A percentile compares a stretch with the other conserved stretches of the same genome.
Conservation (phyloP, 2,329 filamentous ascomycete species). For the Tolypocladium sp. region DNA sequence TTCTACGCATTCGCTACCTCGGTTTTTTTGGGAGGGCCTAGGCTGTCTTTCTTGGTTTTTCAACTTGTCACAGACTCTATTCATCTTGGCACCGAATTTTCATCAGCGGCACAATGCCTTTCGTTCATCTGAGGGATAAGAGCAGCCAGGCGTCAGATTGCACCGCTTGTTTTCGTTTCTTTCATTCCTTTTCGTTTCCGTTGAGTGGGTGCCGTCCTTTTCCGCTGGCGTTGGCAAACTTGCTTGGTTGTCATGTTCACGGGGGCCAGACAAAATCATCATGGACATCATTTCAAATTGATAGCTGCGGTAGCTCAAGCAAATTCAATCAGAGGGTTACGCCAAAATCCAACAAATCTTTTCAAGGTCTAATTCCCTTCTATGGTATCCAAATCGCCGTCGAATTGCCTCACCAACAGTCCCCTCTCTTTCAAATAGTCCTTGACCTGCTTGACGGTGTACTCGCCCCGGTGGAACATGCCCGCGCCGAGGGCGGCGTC, state of each 20-base stretch:
- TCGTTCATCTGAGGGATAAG: background rate
- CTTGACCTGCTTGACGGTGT: slow-evolving; percentile 91
- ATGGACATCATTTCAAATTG: background rate
- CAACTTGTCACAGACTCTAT: background rate
- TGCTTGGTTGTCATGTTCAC: background rate
- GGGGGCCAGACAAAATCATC: background rate
- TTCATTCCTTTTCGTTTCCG: background rate
- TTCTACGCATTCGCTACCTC: slow-evolving; percentile 8
- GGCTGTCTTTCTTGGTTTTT: slow-evolving; percentile 6
- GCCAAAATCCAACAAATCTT: background rate
- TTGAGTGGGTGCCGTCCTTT: background rate
- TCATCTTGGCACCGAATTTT: background rate
- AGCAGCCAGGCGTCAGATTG: background rate
- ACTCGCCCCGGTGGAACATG: slow-evolving; percentile 96
- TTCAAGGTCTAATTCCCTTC: background rate
- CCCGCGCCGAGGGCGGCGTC: slow-evolving; percentile 92
- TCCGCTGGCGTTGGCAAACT: background rate
- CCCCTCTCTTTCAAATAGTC: slow-evolving; percentile 64
- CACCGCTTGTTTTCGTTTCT: background rate
- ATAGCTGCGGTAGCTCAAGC: background rate
- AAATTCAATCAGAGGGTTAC: background rate
- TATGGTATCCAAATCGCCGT: slow-evolving; percentile 36
- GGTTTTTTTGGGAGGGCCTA: slow-evolving; percentile 1
- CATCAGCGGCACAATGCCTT: background rate
- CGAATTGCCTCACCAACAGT: slow-evolving; percentile 70